A percentile compares a stretch with the other conserved stretches of the same genome.
Evolutionary conservation across 192 early-diverging fungal species (phyloP).

Genomic region (Chytriomyces sp.): DNA sequence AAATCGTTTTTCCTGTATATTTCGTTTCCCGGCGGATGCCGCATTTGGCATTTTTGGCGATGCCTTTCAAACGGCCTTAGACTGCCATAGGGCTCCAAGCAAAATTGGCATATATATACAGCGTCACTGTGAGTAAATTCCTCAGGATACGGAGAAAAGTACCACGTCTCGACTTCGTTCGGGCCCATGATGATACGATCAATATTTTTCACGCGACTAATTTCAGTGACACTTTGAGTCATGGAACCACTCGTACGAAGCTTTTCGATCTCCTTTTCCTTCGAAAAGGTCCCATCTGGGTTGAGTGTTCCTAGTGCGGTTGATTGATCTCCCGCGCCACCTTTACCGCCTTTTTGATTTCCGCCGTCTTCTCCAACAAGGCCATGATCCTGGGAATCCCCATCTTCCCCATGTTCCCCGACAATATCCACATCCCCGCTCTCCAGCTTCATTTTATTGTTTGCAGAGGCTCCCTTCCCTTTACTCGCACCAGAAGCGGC

Average conservation of each 20-base stretch:
- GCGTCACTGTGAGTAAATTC: constrained; percentile 79
- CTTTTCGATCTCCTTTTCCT: constrained; percentile 96
- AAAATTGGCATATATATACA: constrained; percentile 97
- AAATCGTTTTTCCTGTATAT: constrained; percentile 91
- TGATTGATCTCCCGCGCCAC: no score
- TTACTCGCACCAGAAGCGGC: not conserved
- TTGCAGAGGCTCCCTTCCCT: not conserved
- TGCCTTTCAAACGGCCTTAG: constrained; percentile 80
- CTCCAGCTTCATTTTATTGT: not conserved
- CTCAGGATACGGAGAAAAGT: constrained; percentile 96
- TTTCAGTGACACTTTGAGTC: constrained; percentile 95
- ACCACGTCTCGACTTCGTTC: constrained; percentile 95
- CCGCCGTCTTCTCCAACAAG: no score
- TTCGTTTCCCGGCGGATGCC: constrained; percentile 98
- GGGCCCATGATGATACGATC: constrained; percentile 91
- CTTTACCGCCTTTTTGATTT: no score
- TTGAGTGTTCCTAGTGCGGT: not conserved
- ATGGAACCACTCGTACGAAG: constrained; percentile 90
- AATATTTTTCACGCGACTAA: constrained; percentile 94
- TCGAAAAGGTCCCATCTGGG: constrained; percentile 70
- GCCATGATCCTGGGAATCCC: not conserved
- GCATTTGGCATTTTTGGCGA: constrained; percentile 82
- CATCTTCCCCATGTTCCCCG: constrained; percentile 15
- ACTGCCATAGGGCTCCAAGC: constrained; percentile 81
- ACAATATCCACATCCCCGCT: not conserved